Conservation (phyloP, 2,329 filamentous ascomycete genomes). For the Dichotomopilus funicola region DNA sequence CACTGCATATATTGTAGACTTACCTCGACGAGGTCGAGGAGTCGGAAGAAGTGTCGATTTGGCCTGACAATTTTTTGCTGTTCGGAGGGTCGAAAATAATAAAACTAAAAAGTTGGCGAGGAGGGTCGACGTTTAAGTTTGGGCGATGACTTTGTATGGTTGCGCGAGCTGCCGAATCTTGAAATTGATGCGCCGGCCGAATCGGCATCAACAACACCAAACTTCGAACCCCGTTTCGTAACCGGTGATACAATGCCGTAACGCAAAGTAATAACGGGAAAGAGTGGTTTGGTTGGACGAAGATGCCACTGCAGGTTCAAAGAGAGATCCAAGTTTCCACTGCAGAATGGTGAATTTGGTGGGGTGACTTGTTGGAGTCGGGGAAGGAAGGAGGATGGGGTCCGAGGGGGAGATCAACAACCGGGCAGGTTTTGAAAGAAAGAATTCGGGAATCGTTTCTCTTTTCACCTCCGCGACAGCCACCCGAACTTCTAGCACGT, state of each 20-base stretch:
- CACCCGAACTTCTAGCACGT: neutral
- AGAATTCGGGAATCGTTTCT: neutral
- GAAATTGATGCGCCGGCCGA: neutral
- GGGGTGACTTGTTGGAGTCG: neutral
- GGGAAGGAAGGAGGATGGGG: conserved; percentile 4
- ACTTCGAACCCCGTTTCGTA: neutral
- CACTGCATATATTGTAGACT: neutral
- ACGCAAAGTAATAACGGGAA: conserved; percentile 5
- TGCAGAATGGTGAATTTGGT: neutral
- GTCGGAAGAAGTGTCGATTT: neutral
- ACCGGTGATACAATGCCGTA: conserved; percentile 13
- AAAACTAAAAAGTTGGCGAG: no score
- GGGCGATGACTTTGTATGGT: neutral
- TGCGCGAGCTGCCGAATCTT: neutral
- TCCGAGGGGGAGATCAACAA: neutral
- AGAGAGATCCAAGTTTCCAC: conserved; percentile 4
- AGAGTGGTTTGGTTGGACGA: conserved; percentile 10
- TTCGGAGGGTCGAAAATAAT: no score
- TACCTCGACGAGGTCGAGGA: neutral
- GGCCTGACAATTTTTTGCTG: no score
- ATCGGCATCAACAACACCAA: neutral
- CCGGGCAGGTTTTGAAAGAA: neutral
- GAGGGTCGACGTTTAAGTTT: no score
- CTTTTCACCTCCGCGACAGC: neutral
- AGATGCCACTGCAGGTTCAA: conserved; percentile 11